phyloP scores from a whole-genome alignment of 192 early-diverging fungal species.

The Dissophora ornata region DNA sequence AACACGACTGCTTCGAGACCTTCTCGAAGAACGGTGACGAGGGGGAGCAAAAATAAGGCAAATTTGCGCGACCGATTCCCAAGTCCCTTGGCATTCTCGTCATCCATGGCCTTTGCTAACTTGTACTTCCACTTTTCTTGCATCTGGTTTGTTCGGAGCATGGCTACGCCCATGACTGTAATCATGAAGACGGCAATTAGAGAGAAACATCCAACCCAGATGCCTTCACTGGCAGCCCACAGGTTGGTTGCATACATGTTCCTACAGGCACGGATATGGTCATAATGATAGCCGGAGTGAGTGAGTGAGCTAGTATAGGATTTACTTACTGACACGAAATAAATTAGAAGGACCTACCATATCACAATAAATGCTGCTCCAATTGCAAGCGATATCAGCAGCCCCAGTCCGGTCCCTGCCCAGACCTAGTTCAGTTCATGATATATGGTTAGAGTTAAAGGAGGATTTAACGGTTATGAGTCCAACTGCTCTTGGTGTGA shows the following conservation, averaged over 20 bases:
- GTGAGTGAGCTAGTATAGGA: too few relatives aligned
- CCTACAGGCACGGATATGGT: too few relatives aligned
- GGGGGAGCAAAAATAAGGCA: slow-evolving; percentile 86
- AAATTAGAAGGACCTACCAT: slow-evolving; percentile 77
- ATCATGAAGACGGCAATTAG: slow-evolving; percentile 83
- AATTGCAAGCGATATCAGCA: slow-evolving; percentile 74
- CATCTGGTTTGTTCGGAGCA: slow-evolving; percentile 79
- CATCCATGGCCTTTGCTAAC: slow-evolving; percentile 65
- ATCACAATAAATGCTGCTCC: slow-evolving; percentile 81
- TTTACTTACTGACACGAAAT: neutral
- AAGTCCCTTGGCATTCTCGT: slow-evolving; percentile 54
- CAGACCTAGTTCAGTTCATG: too few relatives aligned
- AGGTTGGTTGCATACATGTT: slow-evolving; percentile 34
- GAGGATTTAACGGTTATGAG: neutral
- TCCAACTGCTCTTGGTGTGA: too few relatives aligned
- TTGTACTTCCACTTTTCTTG: slow-evolving; percentile 83
- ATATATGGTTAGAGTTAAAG: too few relatives aligned
- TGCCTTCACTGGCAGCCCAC: slow-evolving; percentile 69
- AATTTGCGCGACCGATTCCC: slow-evolving; percentile 60
- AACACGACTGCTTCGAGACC: slow-evolving; percentile 90
- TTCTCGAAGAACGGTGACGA: slow-evolving; percentile 86
- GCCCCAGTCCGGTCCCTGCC: slow-evolving; percentile 76
- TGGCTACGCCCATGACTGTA: slow-evolving; percentile 82
- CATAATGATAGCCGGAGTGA: too few relatives aligned
- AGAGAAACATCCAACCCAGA: slow-evolving; percentile 67